A percentile compares a stretch with the other conserved stretches of the same genome.
Evolutionary conservation across 164 flowering plant species (phyloP).

Genomic region (Vitis amurensis): DNA sequence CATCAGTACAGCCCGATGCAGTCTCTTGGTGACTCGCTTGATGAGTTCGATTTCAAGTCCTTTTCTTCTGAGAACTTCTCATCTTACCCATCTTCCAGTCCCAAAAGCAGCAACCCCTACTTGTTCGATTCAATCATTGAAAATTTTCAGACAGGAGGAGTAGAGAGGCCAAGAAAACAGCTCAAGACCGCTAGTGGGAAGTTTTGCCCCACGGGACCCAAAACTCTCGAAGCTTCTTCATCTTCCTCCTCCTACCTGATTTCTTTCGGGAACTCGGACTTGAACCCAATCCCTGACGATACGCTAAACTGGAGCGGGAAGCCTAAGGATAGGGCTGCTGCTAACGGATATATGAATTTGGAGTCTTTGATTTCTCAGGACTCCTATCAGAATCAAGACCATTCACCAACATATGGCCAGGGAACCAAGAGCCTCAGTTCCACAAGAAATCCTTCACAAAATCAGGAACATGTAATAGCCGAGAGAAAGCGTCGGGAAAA

Average conservation of each 20-base stretch:
- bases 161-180: slow-evolving; percentile 2
- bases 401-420: neutral
- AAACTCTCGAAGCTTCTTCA: slow-evolving; percentile 6
- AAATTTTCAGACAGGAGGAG: no score
- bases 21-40: neutral
- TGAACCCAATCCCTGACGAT: neutral
- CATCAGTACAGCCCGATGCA: slow-evolving; percentile 7
- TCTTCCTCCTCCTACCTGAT: slow-evolving; percentile 12
- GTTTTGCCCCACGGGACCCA: slow-evolving; percentile 6
- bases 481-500: slow-evolving; percentile 63
- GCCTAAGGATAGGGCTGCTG: slow-evolving; percentile 1
- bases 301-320: neutral
- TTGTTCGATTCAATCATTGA: neutral
- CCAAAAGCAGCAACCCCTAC: neutral
- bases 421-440: neutral
- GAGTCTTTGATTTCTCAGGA: neutral
- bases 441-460: slow-evolving; percentile 19
- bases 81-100: neutral
- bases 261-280: slow-evolving; percentile 15
- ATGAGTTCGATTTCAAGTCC: neutral
- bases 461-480: slow-evolving; percentile 52
- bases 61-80: neutral
- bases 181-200: slow-evolving; percentile 17
- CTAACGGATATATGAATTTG: slow-evolving; percentile 1
- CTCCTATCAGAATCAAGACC: neutral